Conservation (phyloP, 163 green algal species). For the Scenedesmus sp. region DNA sequence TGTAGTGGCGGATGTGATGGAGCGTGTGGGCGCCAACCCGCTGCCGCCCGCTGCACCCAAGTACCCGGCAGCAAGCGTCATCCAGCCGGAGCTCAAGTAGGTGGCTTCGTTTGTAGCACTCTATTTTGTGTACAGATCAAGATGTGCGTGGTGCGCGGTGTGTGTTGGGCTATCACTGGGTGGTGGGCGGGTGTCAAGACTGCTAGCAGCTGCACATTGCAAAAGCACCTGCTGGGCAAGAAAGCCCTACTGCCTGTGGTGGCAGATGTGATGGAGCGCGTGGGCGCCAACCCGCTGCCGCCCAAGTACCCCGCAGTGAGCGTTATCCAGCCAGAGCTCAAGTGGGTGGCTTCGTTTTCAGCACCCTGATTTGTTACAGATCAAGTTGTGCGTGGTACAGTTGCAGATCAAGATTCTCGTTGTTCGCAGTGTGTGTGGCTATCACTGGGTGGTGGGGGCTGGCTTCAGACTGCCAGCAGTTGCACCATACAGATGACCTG, state of each 20-base stretch:
- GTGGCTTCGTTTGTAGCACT: neutral
- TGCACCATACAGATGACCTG: no score
- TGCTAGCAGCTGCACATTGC: no score
- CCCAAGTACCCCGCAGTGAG: neutral
- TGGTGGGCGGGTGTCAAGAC: no score
- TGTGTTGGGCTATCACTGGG: no score
- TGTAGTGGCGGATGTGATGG: conserved; percentile 39
- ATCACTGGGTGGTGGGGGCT: no score
- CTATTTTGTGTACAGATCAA: neutral
- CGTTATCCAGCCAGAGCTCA: neutral
- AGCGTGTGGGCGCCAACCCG: neutral
- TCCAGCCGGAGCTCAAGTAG: conserved; percentile 46
- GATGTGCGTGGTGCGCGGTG: no score
- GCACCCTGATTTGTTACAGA: no score
- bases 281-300: neutral
- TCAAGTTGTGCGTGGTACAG: no score
- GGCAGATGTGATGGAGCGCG: neutral
- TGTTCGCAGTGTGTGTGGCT: no score
- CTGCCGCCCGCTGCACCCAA: conserved; percentile 23
- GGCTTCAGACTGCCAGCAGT: no score
- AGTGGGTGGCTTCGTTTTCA: neutral
- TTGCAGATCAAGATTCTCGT: no score
- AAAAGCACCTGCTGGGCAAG: no score
- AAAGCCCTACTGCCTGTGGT: neutral
- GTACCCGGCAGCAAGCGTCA: conserved; percentile 37